Conservation (phyloP, 163 green algal genomes). For the Scenedesmus sp. region DNA sequence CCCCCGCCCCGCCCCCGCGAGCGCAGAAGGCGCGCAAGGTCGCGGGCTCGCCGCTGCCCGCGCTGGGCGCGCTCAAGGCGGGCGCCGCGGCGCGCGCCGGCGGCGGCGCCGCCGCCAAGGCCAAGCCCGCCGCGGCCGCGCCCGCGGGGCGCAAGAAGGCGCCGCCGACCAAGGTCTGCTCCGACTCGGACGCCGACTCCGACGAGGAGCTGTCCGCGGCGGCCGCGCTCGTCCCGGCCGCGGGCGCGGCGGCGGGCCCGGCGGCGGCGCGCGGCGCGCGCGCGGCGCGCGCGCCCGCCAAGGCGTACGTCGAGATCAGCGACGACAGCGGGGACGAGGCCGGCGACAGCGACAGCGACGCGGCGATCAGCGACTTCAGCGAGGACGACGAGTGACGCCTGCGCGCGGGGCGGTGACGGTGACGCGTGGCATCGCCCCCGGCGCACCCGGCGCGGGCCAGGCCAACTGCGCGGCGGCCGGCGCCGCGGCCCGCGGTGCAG, state of each 20-base stretch:
- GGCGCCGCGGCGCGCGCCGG: constrained; percentile 19
- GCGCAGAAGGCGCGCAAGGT: constrained; percentile 37
- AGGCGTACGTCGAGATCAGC: constrained; percentile 34
- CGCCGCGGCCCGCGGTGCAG: too few species aligned
- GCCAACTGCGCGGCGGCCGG: too few species aligned
- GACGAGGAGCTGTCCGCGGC: constrained; percentile 8
- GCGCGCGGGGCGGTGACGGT: too few species aligned
- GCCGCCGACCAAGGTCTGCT: too few species aligned
- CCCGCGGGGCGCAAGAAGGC: too few species aligned
- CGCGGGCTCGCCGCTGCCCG: constrained; percentile 34
- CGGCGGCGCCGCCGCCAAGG: constrained; percentile 36
- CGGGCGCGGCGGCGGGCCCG: neutral
- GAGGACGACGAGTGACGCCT: constrained; percentile 32
- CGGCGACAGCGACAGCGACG: constrained; percentile 14
- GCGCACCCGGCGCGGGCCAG: too few species aligned
- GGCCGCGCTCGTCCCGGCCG: neutral
- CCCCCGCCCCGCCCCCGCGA: too few species aligned
- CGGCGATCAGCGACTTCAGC: constrained; percentile 12
- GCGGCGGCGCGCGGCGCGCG: constrained; percentile 5
- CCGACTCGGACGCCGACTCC: neutral
- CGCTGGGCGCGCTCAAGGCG: constrained; percentile 3
- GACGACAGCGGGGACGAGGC: constrained; percentile 1
- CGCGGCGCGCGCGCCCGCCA: constrained; percentile 27
- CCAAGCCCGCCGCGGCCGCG: constrained; percentile 39
- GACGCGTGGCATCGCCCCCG: too few species aligned